These are phyloP conservation scores for Sarocladium kiliense DNA, from an alignment of 2,329 filamentous ascomycete genomes.

Conservation along the genomic window DNA sequence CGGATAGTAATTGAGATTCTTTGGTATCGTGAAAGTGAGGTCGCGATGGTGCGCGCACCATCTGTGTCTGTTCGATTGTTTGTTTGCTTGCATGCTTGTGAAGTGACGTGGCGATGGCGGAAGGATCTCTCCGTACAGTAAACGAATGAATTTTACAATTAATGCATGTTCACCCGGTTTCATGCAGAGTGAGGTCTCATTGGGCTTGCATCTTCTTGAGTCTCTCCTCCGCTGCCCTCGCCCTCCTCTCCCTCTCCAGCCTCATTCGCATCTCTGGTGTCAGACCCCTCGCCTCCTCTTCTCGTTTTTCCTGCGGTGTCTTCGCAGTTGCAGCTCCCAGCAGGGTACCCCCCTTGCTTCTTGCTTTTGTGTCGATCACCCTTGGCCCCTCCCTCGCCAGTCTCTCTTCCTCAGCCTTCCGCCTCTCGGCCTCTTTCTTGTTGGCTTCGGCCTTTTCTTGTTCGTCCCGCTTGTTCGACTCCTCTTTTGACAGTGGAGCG, in stretches of 20 bases:
- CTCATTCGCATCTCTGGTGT: slow-evolving; percentile 81
- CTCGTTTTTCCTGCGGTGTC: slow-evolving; percentile 73
- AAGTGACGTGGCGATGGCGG: background rate
- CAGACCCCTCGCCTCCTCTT: slow-evolving; percentile 79
- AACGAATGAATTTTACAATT: background rate
- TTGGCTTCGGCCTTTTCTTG: slow-evolving; percentile 66
- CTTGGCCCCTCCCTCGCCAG: slow-evolving; percentile 62
- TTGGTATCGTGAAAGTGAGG: no score
- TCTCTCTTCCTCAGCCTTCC: slow-evolving; percentile 69
- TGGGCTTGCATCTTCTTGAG: slow-evolving; percentile 53
- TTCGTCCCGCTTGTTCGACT: slow-evolving; percentile 64
- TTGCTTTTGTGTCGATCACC: slow-evolving; percentile 42
- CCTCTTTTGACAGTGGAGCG: slow-evolving; percentile 60
- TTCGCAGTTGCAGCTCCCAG: slow-evolving; percentile 54
- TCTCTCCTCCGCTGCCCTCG: slow-evolving; percentile 86
- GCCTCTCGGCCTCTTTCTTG: slow-evolving; percentile 62
- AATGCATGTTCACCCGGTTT: background rate
- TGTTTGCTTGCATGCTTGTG: background rate
- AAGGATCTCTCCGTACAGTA: background rate
- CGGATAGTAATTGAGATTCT: no score
- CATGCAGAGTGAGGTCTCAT: background rate
- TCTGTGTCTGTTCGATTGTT: no score
- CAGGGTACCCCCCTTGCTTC: slow-evolving; percentile 36
- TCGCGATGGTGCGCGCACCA: no score
- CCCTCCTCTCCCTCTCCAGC: slow-evolving; percentile 82